Evolutionary conservation across 371 early-diverging fungal species (phyloP).

Genomic region (Chytridiales sp.): DNA sequence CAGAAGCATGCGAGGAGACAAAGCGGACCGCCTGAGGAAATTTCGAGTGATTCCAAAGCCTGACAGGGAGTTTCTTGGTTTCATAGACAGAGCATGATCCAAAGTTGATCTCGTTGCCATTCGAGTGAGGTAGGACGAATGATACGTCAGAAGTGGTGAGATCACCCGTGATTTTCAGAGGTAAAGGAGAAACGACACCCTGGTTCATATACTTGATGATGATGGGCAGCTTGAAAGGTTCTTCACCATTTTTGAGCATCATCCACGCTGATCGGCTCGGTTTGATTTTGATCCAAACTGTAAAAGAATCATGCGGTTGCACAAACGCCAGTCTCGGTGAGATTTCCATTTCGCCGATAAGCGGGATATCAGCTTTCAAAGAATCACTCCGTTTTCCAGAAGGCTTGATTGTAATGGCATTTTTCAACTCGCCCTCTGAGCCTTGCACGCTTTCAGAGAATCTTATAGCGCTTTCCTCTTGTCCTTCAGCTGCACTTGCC

Average conservation of each 20-base stretch:
- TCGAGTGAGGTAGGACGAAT: conserved; percentile 14
- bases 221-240: conserved; percentile 19
- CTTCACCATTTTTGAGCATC: conserved; percentile 17
- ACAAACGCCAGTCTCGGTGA: conserved; percentile 33
- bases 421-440: not conserved
- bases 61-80: conserved; percentile 23
- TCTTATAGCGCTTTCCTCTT: not conserved
- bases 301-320: conserved; percentile 35
- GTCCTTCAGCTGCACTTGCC: too few relatives aligned
- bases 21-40: conserved; percentile 32
- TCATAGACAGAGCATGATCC: conserved; percentile 20
- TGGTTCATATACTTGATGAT: conserved; percentile 30
- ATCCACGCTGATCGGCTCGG: conserved; percentile 22
- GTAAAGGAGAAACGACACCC: conserved; percentile 23
- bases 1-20: conserved; percentile 4
- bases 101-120: conserved; percentile 18
- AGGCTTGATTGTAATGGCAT: not conserved
- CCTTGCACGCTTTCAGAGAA: not conserved
- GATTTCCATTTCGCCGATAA: conserved; percentile 34
- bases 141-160: conserved; percentile 31
- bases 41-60: conserved; percentile 26
- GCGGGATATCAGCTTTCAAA: conserved; percentile 12
- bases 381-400: conserved; percentile 17
- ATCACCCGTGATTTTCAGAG: conserved; percentile 15
- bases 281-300: conserved; percentile 36